Base-by-base conservation (phyloP, 2,329 filamentous ascomycete genomes). In the Pochonia chlamydosporia region DNA sequence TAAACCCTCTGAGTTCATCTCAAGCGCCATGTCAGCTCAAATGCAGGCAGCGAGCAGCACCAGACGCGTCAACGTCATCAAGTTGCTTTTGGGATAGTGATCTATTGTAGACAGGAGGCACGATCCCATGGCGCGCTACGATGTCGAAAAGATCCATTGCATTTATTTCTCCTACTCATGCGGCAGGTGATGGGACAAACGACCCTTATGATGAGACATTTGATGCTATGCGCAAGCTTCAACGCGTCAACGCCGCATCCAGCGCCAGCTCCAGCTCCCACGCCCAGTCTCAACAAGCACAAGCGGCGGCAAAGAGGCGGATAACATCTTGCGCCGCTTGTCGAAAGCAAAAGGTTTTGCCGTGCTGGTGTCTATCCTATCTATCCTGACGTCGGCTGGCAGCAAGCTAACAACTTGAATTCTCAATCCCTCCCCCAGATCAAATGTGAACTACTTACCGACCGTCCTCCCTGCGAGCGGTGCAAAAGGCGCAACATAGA, bases 401-500 rank as follows among this genome's bases (percentile, higher is more conserved):
- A n/a, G n/a, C n/a, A n/a, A n/a, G n/a, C n/a, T n/a, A n/a, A n/a
- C n/a, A n/a, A n/a, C n/a, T n/a, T n/a, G n/a, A n/a, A n/a, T n/a
- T n/a, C n/a, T n/a, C n/a, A 5, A n/a, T n/a, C n/a, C 16, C 20
- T 14, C n/a, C 9, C 1, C 13, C 18, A 49, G 47, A 49, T 49
- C 47, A 44, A 49, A 20, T 45, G 47, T 14, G 47, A 49, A 43
- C 42, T 49, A 7, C 23, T 37, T 14, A 37, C 41, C 28, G 37
- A 44, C 21, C 28, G 36, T 9, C 47, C 47, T 11, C 47, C 47
- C 13, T 49, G 47, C 23, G 47, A 42, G 31, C 28, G 47, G 5
- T 49, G 47, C 47, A 45, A 33, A 35, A 30, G 37, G 21, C 44
- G 44, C 42, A 35, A 41, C 16, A 43, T 49, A 20, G 47, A 46